Base-by-base conservation (phyloP, 2,329 filamentous ascomycete genomes). In the Verticillium longisporum region DNA sequence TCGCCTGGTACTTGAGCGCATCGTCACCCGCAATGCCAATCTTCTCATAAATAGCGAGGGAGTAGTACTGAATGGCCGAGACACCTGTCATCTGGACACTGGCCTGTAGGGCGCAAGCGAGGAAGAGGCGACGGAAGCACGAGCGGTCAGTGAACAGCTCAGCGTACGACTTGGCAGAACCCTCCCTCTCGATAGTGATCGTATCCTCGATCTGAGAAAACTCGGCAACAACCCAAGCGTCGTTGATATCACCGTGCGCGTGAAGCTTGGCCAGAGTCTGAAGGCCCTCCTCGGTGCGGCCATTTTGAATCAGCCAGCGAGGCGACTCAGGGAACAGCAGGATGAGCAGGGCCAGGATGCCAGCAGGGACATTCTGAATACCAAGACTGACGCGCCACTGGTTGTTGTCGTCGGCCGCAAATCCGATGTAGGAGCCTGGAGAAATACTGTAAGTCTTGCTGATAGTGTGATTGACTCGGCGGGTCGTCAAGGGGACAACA, bases 11-110 rank as follows among this genome's bases (percentile, higher is more conserved):
- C 65, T 88, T 85, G 38, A 92, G 80, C 0, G 89, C 86, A 31
- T 89, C 81, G 54, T 84, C 77, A 26, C 82, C 80, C 0, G 74
- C 71, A 66, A 92, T 91, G 26, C 88, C 88, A 66, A 91, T 90
- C 69, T 89, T 82, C 1, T 73, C 75, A 72, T 88, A 91, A 66
- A 91, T 90, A 2, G 69, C 73, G 14, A 88, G 82, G 0, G 85
- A 87, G 73, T 88, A 92, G 73, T 92, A 92, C 81, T 85, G 1
- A 89, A 88, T 88, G 0, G 83, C 83, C 1, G 79, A 82, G 6
- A 63, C 87, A 65, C 89, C 90, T 0, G 89, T 92, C 87, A 93
- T 91, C 71, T 92, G 90, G 2, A 88, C 80, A 0, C 84, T 85
- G 0, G 86, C 89, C 71, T 92, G 90, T 1, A 92, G 75, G 0